Conservation (phyloP, 2,329 filamentous ascomycete genomes). For the Colletotrichum sp. region DNA sequence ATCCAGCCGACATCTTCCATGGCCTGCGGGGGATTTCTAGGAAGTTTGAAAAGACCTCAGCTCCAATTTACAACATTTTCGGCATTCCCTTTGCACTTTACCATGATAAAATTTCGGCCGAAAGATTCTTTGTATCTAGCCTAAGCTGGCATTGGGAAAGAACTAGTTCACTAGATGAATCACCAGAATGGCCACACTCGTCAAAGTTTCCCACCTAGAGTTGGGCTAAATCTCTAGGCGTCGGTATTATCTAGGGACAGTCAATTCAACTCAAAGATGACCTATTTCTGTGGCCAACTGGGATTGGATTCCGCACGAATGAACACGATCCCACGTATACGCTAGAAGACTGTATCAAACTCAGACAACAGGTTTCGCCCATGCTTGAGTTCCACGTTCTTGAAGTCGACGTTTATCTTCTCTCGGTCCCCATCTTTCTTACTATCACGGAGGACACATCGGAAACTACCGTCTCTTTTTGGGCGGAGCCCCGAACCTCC, state of each 20-base stretch:
- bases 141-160: not conserved
- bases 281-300: not conserved
- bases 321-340: not conserved
- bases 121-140: not conserved
- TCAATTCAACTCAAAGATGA: not conserved
- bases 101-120: not conserved
- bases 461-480: not conserved
- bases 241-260: not conserved
- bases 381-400: not conserved
- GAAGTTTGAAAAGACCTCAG: not conserved
- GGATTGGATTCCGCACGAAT: not conserved
- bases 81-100: not conserved
- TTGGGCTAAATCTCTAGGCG: not conserved
- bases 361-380: not conserved
- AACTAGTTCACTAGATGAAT: not conserved
- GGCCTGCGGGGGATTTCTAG: not conserved
- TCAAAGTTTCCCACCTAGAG: not conserved
- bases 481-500: not conserved
- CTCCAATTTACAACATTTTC: not conserved
- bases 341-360: not conserved
- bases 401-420: not conserved
- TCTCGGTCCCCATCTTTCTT: not conserved
- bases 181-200: not conserved
- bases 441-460: not conserved
- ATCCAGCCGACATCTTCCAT: not conserved